Evolutionary conservation across 2,329 filamentous ascomycete species (phyloP), one percentile per base, ranked within the genome.

Genomic region (Cytospora chrysosperma): DNA sequence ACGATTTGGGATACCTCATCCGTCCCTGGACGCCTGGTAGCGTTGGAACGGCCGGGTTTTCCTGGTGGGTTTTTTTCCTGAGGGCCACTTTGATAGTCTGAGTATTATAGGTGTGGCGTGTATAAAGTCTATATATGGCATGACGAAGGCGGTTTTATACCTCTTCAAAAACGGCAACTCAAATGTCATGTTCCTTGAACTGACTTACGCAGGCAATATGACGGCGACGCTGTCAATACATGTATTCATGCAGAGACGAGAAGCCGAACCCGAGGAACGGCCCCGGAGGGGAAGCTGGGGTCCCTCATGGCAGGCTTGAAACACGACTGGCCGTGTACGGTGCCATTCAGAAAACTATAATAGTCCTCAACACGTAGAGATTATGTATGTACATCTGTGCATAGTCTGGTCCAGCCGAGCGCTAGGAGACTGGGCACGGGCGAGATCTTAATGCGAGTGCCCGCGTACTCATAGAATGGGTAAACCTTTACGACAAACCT

Each of bases 111-210:
- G 26, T 43, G 37, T 54, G 32, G 43, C 28, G 37, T 54, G 59
- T 49, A 56, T 34, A 10, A 34, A 34, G 37, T 30, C 28, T 61
- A 40, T 55, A 59, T 53, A 62, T 62, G 59, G 51, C 59, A 65
- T 52, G 59, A 59, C 58, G 40, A 37, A 24, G 55, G 15, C 26
- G 51, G 50, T 61, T 54, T 49, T n/a, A n/a, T n/a, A n/a, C 10
- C 9, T 12, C 10, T 12, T 34, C 10, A 13, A 34, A 15, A 15
- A 50, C 53, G 32, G 12, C 12, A 15, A 12, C 8, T 47, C 58
- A 26, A 15, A 7, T 21, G 3, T 15, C 10, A 10, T 10, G n/a
- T 21, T 47, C 9, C n/a, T 5, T 4, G 21, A 10, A 24, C n/a
- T 47, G 17, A 24, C 43, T 12, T 47, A 15, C n/a, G n/a, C 5